Conservation (phyloP, 768 basidiomycete genomes). For the Pseudohyphozyma bogoriensis region DNA sequence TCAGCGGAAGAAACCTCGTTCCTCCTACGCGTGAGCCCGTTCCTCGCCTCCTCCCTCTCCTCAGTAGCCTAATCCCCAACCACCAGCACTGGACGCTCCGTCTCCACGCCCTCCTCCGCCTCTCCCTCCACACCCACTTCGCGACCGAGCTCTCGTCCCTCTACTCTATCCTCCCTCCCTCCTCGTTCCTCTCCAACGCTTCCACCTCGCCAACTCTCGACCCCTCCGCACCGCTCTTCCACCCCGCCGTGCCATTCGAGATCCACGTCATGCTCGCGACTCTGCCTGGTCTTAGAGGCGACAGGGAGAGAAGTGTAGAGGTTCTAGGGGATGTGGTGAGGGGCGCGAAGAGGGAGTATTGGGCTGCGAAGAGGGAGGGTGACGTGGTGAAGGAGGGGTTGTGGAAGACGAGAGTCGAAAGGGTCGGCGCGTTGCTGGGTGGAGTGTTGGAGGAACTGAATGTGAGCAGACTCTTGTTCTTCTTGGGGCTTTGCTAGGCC, state of each 20-base stretch:
- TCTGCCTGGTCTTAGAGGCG: not conserved
- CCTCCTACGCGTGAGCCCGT: not conserved
- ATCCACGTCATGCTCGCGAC: conserved; percentile 4
- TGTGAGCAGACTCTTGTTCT: not conserved
- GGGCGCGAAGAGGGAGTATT: conserved; percentile 3
- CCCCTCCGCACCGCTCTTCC: not conserved
- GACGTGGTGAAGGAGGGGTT: not conserved
- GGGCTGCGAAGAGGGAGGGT: not conserved
- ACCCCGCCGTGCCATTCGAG: conserved; percentile 10
- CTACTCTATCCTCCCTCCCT: conserved; percentile 4
- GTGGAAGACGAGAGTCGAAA: not conserved
- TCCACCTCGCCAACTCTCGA: not conserved
- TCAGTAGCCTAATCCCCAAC: too few species aligned
- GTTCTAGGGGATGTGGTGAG: not conserved
- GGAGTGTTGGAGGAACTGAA: not conserved
- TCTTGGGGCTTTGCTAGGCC: not conserved
- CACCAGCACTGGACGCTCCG: conserved; percentile 15
- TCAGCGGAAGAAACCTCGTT: not conserved
- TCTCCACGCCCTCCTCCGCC: conserved; percentile 12
- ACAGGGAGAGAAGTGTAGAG: not conserved
- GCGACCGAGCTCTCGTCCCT: not conserved
- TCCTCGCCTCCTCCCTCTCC: not conserved
- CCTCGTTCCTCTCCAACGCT: not conserved
- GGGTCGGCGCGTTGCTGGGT: not conserved
- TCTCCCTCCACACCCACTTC: conserved; percentile 2